Base-by-base conservation (phyloP, 129 eudicot species). In the Escallonia herrerae region DNA sequence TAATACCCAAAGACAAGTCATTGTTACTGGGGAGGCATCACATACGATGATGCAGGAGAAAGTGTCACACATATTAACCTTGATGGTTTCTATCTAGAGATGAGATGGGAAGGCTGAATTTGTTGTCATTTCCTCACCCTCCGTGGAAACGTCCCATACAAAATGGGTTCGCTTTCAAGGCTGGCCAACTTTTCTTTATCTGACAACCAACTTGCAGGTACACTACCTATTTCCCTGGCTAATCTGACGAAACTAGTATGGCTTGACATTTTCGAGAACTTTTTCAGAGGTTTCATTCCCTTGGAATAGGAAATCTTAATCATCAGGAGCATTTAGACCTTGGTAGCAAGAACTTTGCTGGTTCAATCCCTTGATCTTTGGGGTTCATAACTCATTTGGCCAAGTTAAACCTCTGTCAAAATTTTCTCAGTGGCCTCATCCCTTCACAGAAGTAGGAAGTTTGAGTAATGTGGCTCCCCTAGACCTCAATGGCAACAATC, bases 181-280 rank as follows among this genome's bases (percentile, higher is more conserved):
- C 45, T 58, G 8, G 12, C 40, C 33, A 6, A 60, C 45, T 48
- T 60, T 33, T 12, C 15, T 1, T 37, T 60, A 5, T 5, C 22
- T 9, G 7, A 4, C 48, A 60, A 60, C 33, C 11, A 8, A 39
- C 47, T 60, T 15, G 13, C 50, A 11, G 15, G 65, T 40, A 60
- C 12, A 38, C 45, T 60, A n/a, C 51, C 65, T 9, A 0, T 44
- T 43, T 60, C 65, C 33, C 37, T 60, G 50, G 6, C 22, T 60
- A 60, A 60, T 48, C 65, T 60, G 33, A 60, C 65, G n/a, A 43
- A 60, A 60, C 65, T 60, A 43, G 3, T 3, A 13, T 3, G 44
- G 15, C 48, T n/a, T n/a, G n/a, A n/a, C n/a, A n/a, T n/a, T n/a
- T n/a, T n/a, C n/a, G n/a, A n/a, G n/a, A n/a, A n/a, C n/a, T n/a